Percentiles rank a stretch among this genome's conserved stretches.
Conservation (phyloP, 805 yeast genomes). For the Lachancea sp. region DNA sequence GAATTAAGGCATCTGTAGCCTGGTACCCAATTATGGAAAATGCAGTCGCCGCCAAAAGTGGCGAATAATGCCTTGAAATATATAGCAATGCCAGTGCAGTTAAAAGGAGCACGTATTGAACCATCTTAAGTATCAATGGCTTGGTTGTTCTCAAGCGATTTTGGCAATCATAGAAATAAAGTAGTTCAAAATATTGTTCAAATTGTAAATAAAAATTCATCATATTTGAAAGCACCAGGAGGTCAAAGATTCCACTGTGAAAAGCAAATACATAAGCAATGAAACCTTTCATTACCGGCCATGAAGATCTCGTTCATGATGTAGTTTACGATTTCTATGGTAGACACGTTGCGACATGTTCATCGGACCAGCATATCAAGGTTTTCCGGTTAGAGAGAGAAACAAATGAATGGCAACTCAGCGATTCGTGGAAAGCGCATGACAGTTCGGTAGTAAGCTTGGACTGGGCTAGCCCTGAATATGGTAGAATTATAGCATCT, state of each 20-base stretch:
- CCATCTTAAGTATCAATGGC: background rate
- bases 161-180: too few species aligned
- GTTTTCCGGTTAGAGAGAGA: slow-evolving; percentile 71
- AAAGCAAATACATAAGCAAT: slow-evolving; percentile 19
- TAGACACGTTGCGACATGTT: slow-evolving; percentile 84
- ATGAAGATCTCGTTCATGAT: slow-evolving; percentile 88
- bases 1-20: slow-evolving; percentile 56
- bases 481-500: slow-evolving; percentile 78
- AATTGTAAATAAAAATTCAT: too few species aligned
- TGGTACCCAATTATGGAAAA: slow-evolving; percentile 63
- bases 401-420: slow-evolving; percentile 70
- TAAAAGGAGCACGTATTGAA: background rate
- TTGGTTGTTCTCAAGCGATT: background rate
- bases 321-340: slow-evolving; percentile 92
- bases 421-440: slow-evolving; percentile 94
- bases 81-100: slow-evolving; percentile 11
- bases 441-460: slow-evolving; percentile 79
- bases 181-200: too few species aligned
- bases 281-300: slow-evolving; percentile 82
- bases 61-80: slow-evolving; percentile 21
- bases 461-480: slow-evolving; percentile 93
- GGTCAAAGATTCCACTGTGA: background rate
- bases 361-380: slow-evolving; percentile 89
- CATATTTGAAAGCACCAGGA: background rate
- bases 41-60: slow-evolving; percentile 47